Base-by-base conservation (phyloP, 106 monocot species). In the Apostasia ramifera region DNA sequence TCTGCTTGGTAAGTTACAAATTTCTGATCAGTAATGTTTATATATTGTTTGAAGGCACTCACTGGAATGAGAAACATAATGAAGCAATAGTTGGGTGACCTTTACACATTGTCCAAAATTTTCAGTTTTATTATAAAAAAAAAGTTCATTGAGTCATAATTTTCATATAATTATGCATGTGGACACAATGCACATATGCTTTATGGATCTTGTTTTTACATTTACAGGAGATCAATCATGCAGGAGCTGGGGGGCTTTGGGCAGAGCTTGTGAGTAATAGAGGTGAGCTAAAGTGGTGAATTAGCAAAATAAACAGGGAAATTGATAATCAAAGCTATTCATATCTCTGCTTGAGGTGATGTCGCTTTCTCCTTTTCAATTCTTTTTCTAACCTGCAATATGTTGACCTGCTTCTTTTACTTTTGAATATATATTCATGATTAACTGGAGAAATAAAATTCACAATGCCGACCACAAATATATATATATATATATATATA, bases 221-320 rank as follows among this genome's bases (percentile, higher is more conserved):
- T 50, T 55, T 69, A 40, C 40, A 88, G 88, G 90, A 90, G 73
- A 90, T 90, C 72, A 90, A 90, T 66, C 90, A 90, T 85, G 85
- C 90, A 53, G 90, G 90, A 61, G 83, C 85, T 64, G 90, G 90
- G 44, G 90, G 90, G 55, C 59, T 90, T 48, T 90, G 90, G 90
- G 85, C 90, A 55, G 90, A 90, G 53, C 90, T 90, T 75, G 85
- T 90, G 3, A 90, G 76, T 67, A 90, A 90, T 66, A 82, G 90
- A 85, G 90, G 90, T 85, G 48, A 47, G 65, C 48, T 8, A 45
- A 62, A 44, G 44, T 44, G 3, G 8, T 12, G 1, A 81, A 48
- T 50, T 50, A 46, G 2, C 50, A 61, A 26, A 58, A 51, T 51
- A 7, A 66, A 6, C 43, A 53, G 10, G 1, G 10, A 4, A 42